Evolutionary conservation across 306 rosid species (phyloP).

Genomic region (Cyamopsis tetragonoloba): DNA sequence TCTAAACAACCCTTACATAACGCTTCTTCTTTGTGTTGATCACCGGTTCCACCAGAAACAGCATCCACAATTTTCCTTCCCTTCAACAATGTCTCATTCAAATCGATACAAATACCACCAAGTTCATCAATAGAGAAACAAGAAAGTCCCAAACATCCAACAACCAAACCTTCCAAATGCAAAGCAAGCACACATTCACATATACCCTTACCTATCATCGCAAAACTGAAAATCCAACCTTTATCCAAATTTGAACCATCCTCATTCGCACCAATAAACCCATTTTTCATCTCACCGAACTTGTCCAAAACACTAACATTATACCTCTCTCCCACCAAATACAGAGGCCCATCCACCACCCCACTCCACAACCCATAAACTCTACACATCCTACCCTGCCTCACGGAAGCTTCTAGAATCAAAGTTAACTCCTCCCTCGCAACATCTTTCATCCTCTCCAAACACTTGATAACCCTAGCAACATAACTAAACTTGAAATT

Average conservation of each 20-base stretch:
- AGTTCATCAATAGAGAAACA: slow-evolving; percentile 63
- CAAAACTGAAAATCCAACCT: slow-evolving; percentile 41
- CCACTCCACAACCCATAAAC: slow-evolving; percentile 83
- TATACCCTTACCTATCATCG: slow-evolving; percentile 44
- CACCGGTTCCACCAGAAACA: slow-evolving; percentile 18
- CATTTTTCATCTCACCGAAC: slow-evolving; percentile 33
- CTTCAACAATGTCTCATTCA: slow-evolving; percentile 51
- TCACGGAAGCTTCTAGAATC: slow-evolving; percentile 53
- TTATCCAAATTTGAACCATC: slow-evolving; percentile 29
- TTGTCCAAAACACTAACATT: slow-evolving; percentile 34
- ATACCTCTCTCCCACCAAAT: slow-evolving; percentile 55
- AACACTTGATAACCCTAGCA: slow-evolving; percentile 55
- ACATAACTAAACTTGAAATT: slow-evolving; percentile 48
- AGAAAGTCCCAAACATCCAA: slow-evolving; percentile 53
- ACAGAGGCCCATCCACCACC: slow-evolving; percentile 50
- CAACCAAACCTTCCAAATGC: slow-evolving; percentile 54
- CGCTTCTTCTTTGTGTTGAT: slow-evolving; percentile 24
- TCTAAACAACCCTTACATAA: slow-evolving; percentile 28
- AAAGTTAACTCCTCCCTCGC: slow-evolving; percentile 53
- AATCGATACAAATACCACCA: slow-evolving; percentile 55
- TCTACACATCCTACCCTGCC: slow-evolving; percentile 40
- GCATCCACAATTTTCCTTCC: slow-evolving; percentile 50
- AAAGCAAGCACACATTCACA: slow-evolving; percentile 63
- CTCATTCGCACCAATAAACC: slow-evolving; percentile 27
- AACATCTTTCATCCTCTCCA: slow-evolving; percentile 57